A percentile compares a stretch with the other conserved stretches of the same genome.
Conservation (phyloP, 257 asterid genomes). For the Misopates orontium region DNA sequence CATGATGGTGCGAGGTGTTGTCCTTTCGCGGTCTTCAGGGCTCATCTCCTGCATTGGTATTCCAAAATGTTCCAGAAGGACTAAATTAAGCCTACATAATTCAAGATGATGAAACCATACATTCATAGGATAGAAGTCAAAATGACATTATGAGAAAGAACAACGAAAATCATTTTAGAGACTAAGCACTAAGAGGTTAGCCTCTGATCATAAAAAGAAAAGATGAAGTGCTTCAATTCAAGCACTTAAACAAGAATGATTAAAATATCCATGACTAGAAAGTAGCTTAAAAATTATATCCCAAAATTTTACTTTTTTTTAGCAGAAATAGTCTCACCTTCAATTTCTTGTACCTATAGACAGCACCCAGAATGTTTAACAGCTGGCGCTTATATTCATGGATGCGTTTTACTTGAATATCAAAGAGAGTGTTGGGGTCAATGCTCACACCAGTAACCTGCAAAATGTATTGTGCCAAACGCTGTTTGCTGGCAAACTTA, state of each 20-base stretch:
- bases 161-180: slow-evolving; percentile 3
- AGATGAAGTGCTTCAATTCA: background rate
- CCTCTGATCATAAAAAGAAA: too few species aligned
- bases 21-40: slow-evolving; percentile 70
- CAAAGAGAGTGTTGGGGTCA: slow-evolving; percentile 86
- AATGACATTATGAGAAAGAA: slow-evolving; percentile 1
- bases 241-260: slow-evolving; percentile 13
- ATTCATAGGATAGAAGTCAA: background rate
- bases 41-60: slow-evolving; percentile 81
- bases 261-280: slow-evolving; percentile 1
- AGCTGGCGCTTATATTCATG: slow-evolving; percentile 99
- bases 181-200: background rate
- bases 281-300: slow-evolving; percentile 9
- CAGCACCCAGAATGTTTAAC: slow-evolving; percentile 80
- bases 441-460: slow-evolving; percentile 79
- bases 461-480: slow-evolving; percentile 74
- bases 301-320: background rate
- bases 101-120: slow-evolving; percentile 1
- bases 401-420: slow-evolving; percentile 97
- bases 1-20: slow-evolving; percentile 94
- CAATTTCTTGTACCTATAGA: slow-evolving; percentile 94
- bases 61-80: slow-evolving; percentile 17
- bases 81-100: background rate
- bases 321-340: slow-evolving; percentile 59
- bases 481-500: slow-evolving; percentile 86